These are phyloP conservation scores for Blastobotrys petasosporus DNA, from an alignment of 1,139 yeast genomes.

Conservation along the genomic window DNA sequence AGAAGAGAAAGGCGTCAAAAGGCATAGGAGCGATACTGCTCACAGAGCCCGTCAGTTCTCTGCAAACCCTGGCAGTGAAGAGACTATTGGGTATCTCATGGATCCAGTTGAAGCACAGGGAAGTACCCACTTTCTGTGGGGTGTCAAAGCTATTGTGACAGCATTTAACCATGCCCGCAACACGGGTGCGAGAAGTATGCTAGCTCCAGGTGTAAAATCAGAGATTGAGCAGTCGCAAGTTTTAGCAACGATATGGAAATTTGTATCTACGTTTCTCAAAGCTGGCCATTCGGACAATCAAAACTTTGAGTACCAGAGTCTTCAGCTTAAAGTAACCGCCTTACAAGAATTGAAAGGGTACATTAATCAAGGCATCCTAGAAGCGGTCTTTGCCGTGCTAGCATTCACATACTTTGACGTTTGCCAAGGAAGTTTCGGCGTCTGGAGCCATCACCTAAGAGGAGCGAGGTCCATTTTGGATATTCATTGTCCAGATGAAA, in stretches of 20 bases:
- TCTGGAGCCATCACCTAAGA: constrained; percentile 19
- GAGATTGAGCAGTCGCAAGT: constrained; percentile 9
- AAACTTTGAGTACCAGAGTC: constrained; percentile 14
- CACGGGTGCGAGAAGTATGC: no score
- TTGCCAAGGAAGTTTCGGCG: constrained; percentile 21
- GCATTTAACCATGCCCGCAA: constrained; percentile 18
- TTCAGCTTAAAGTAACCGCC: constrained; percentile 19
- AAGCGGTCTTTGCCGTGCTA: constrained; percentile 22
- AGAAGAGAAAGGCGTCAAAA: no score
- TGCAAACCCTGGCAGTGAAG: no score
- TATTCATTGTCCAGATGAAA: constrained; percentile 17
- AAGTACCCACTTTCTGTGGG: constrained; percentile 20
- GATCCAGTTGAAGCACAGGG: neutral
- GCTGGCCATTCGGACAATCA: constrained; percentile 5
- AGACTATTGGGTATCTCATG: neutral
- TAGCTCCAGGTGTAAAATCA: neutral
- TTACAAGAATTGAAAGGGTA: constrained; percentile 19
- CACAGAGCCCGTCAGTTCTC: no score
- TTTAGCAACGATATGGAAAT: constrained; percentile 21
- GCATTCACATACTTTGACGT: constrained; percentile 23
- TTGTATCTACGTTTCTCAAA: constrained; percentile 19
- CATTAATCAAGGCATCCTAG: constrained; percentile 18
- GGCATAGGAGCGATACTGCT: no score
- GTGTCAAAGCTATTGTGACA: constrained; percentile 21
- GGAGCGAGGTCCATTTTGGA: constrained; percentile 22